Conservation (phyloP, 2,329 filamentous ascomycete genomes). For the Hymenotorrendiella dingleyae region DNA sequence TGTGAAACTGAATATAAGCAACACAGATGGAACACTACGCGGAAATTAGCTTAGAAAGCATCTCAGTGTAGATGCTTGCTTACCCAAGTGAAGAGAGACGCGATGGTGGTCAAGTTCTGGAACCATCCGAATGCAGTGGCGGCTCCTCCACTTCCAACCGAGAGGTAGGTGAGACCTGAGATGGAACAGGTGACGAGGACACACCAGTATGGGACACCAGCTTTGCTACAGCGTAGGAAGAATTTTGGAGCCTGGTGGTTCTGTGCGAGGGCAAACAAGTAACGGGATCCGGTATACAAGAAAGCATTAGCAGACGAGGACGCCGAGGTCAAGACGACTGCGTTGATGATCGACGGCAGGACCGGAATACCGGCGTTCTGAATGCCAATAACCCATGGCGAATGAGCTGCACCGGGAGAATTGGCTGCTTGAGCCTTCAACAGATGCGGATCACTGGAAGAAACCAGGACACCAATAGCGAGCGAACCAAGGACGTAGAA, state of each 20-base stretch:
- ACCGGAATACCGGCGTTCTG: slow-evolving; percentile 59
- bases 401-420: slow-evolving; percentile 47
- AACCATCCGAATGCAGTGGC: slow-evolving; percentile 37
- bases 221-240: slow-evolving; percentile 52
- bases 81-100: slow-evolving; percentile 70
- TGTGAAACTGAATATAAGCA: slow-evolving; percentile 67
- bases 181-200: slow-evolving; percentile 61
- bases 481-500: slow-evolving; percentile 55
- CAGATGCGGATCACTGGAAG: slow-evolving; percentile 26
- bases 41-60: no score
- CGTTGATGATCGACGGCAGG: slow-evolving; percentile 69
- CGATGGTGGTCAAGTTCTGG: slow-evolving; percentile 59
- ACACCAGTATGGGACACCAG: slow-evolving; percentile 64
- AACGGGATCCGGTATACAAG: slow-evolving; percentile 19
- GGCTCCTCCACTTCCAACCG: slow-evolving; percentile 49
- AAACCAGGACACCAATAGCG: slow-evolving; percentile 40
- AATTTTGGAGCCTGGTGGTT: slow-evolving; percentile 59
- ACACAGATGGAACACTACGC: slow-evolving; percentile 61
- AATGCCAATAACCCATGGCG: slow-evolving; percentile 69
- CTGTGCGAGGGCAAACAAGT: slow-evolving; percentile 40
- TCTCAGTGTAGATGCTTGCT: no score
- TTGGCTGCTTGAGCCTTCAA: slow-evolving; percentile 6
- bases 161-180: slow-evolving; percentile 66
- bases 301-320: slow-evolving; percentile 50
- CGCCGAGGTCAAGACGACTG: slow-evolving; percentile 66